These are phyloP conservation scores for Ogataea thermomethanolica DNA, from an alignment of 805 yeast species.

Conservation along the genomic window DNA sequence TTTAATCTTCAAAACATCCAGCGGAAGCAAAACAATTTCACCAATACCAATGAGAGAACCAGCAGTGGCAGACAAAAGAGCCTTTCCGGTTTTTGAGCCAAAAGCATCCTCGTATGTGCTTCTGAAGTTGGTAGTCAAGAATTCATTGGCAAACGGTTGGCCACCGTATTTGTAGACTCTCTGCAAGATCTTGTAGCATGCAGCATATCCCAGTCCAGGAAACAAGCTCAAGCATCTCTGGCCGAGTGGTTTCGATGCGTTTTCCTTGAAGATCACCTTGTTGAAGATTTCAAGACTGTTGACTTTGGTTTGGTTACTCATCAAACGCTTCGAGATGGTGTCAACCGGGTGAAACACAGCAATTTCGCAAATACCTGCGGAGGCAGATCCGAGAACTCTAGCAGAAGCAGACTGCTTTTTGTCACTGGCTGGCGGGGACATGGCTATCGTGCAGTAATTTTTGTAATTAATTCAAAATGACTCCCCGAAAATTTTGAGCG, in stretches of 20 bases:
- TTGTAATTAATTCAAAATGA: neutral
- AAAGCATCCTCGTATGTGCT: constrained; percentile 67
- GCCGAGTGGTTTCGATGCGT: constrained; percentile 67
- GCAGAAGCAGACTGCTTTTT: constrained; percentile 87
- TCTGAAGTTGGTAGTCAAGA: constrained; percentile 70
- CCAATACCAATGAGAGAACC: constrained; percentile 98
- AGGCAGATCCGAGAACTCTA: constrained; percentile 93
- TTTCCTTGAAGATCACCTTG: constrained; percentile 79
- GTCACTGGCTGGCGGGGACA: constrained; percentile 39
- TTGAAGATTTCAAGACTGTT: constrained; percentile 65
- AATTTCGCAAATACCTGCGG: constrained; percentile 96
- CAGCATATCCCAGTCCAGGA: constrained; percentile 98
- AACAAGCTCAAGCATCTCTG: constrained; percentile 77
- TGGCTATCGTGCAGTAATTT: constrained; percentile 2
- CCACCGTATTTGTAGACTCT: constrained; percentile 99
- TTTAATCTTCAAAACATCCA: constrained; percentile 95
- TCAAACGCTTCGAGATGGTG: constrained; percentile 92
- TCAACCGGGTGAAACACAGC: constrained; percentile 98
- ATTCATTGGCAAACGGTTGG: constrained; percentile 97
- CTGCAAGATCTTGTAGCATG: constrained; percentile 92
- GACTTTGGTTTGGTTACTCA: constrained; percentile 76
- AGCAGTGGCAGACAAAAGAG: constrained; percentile 94
- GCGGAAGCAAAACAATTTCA: constrained; percentile 91
- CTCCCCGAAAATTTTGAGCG: constrained; percentile 1
- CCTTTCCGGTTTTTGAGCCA: constrained; percentile 95